These are phyloP conservation scores for Clathrus columnatus DNA, from an alignment of 768 basidiomycete species.

Conservation along the genomic window DNA sequence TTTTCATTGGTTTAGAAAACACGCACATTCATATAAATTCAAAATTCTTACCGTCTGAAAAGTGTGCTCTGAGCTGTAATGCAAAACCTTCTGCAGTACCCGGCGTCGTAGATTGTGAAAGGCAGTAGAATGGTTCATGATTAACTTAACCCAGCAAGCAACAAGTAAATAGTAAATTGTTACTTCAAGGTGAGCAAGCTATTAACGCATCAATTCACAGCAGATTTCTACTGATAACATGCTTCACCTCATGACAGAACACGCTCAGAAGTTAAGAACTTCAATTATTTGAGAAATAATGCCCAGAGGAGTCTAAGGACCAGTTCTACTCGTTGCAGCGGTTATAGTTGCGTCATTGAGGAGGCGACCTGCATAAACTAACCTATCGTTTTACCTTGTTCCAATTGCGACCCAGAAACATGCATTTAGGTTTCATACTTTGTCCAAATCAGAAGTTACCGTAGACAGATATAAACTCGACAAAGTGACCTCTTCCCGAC, in stretches of 20 bases:
- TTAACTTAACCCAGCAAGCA: neutral
- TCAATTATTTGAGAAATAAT: conserved; percentile 53
- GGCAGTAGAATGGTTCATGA: conserved; percentile 65
- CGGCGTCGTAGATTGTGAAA: conserved; percentile 71
- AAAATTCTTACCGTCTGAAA: conserved; percentile 57
- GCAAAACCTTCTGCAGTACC: conserved; percentile 56
- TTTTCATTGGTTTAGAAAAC: neutral
- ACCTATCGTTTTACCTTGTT: conserved; percentile 79
- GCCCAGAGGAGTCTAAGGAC: conserved; percentile 56
- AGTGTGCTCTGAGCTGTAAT: conserved; percentile 70
- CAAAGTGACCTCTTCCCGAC: conserved; percentile 64
- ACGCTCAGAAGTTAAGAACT: conserved; percentile 66
- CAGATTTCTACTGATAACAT: neutral
- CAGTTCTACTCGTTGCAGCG: conserved; percentile 42
- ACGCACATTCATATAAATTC: neutral
- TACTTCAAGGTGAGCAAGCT: conserved; percentile 83
- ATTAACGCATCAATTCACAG: conserved; percentile 12
- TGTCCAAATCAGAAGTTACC: neutral
- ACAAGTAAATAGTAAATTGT: conserved; percentile 3
- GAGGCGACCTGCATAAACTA: conserved; percentile 7
- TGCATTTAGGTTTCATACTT: conserved; percentile 75
- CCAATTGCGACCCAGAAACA: conserved; percentile 83
- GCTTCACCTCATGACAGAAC: conserved; percentile 71
- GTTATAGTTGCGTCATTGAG: conserved; percentile 8
- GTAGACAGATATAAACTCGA: neutral